A percentile compares a stretch with the other conserved stretches of the same genome.
Evolutionary conservation across 1,284 basidiomycete species (phyloP).

Genomic region (Puccinia hordei): DNA sequence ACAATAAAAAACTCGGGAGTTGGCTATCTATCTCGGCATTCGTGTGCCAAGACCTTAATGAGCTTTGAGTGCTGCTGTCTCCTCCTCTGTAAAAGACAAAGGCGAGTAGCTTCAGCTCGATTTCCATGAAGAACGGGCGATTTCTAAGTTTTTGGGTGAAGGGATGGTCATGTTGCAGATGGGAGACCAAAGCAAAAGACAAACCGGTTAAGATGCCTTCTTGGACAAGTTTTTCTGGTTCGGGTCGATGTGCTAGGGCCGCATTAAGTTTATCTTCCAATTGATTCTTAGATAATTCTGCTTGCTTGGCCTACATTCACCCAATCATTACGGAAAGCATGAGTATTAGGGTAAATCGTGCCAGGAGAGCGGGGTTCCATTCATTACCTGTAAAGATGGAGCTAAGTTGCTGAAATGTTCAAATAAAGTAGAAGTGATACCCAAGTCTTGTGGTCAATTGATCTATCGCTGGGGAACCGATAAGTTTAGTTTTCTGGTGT

Average conservation of each 20-base stretch:
- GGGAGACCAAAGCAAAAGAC: neutral
- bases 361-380: neutral
- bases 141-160: neutral
- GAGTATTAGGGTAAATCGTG: neutral
- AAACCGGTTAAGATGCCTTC: constrained; percentile 69
- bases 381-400: constrained; percentile 29
- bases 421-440: constrained; percentile 53
- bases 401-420: constrained; percentile 20
- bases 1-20: no score
- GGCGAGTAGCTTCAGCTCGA: neutral
- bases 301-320: constrained; percentile 65
- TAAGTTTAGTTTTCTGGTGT: no score
- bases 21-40: neutral
- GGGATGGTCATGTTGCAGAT: neutral
- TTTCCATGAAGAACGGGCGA: neutral
- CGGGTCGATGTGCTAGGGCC: constrained; percentile 68
- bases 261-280: constrained; percentile 73
- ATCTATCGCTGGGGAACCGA: neutral
- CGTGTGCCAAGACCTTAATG: neutral
- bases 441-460: neutral
- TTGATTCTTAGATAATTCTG: constrained; percentile 69
- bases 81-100: constrained; percentile 21
- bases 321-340: constrained; percentile 61
- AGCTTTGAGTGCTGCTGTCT: neutral
- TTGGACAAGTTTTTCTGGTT: constrained; percentile 70